Conservation (phyloP, 2,329 filamentous ascomycete genomes). For the Pyricularia pennisetigena region DNA sequence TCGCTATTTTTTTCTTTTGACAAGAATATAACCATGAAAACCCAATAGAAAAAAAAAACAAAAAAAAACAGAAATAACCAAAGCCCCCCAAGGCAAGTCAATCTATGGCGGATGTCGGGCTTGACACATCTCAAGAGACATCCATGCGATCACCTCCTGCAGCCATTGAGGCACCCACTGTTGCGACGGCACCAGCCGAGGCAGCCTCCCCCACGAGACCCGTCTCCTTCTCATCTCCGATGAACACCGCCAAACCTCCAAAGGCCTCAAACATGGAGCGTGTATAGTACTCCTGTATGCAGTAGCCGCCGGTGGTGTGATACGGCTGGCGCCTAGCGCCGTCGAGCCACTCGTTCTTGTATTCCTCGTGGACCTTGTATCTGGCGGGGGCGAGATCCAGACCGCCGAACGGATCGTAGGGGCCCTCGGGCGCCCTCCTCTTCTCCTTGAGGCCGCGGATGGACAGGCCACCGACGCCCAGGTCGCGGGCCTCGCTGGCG, state of each 20-base stretch:
- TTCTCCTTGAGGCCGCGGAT: constrained; percentile 74
- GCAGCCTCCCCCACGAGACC: constrained; percentile 14
- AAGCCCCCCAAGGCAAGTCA: constrained; percentile 9
- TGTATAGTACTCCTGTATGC: constrained; percentile 69
- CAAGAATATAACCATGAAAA: too few species aligned
- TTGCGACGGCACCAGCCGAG: constrained; percentile 23
- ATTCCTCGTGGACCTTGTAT: constrained; percentile 58
- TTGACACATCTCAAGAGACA: constrained; percentile 11
- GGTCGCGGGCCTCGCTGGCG: constrained; percentile 16
- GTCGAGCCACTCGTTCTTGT: constrained; percentile 68
- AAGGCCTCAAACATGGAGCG: constrained; percentile 83
- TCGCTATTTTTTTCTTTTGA: not conserved
- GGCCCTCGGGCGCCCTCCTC: constrained; percentile 51
- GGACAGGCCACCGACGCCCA: constrained; percentile 32
- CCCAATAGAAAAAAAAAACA: constrained; percentile 6
- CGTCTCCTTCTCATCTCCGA: constrained; percentile 62
- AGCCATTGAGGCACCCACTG: constrained; percentile 19
- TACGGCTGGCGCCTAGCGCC: constrained; percentile 53
- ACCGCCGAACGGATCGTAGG: constrained; percentile 85
- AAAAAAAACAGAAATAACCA: not conserved
- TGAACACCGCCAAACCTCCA: constrained; percentile 75
- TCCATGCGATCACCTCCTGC: constrained; percentile 30
- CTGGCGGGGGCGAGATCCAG: constrained; percentile 58
- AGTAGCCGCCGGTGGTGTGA: constrained; percentile 73
- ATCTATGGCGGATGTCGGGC: constrained; percentile 26